Conservation (phyloP, 495 filamentous ascomycete species). For the Penicillium lividum region DNA sequence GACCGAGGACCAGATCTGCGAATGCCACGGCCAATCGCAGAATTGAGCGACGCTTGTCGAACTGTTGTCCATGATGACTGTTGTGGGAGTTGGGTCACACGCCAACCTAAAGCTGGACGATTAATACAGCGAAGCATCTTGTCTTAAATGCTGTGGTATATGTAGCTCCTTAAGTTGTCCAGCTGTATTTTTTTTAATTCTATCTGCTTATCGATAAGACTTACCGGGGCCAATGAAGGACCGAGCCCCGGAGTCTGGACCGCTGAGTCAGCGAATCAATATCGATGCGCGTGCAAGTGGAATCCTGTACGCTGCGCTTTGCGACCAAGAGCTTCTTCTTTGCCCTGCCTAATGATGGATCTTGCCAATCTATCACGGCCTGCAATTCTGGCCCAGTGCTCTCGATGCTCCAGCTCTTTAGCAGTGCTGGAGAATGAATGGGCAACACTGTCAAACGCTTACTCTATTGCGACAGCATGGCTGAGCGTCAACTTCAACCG, state of each 20-base stretch:
- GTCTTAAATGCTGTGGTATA: not conserved
- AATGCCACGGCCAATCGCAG: conserved; percentile 56
- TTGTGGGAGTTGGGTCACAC: not conserved
- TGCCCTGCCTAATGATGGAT: conserved; percentile 35
- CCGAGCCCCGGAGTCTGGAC: conserved; percentile 12
- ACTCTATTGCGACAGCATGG: conserved; percentile 45
- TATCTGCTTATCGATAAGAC: conserved; percentile 9
- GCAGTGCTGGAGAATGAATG: conserved; percentile 52
- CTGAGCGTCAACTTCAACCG: conserved; percentile 47
- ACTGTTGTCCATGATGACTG: not conserved
- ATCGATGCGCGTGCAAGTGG: not conserved
- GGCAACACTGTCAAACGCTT: conserved; percentile 45
- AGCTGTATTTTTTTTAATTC: not conserved
- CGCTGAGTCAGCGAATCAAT: conserved; percentile 23
- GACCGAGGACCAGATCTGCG: conserved; percentile 35
- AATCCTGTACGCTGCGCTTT: conserved; percentile 2
- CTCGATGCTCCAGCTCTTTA: conserved; percentile 48
- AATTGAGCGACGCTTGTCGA: conserved; percentile 50
- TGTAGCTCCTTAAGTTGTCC: not conserved
- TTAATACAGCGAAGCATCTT: conserved; percentile 3
- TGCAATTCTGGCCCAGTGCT: conserved; percentile 45
- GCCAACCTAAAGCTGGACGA: not conserved
- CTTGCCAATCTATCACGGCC: conserved; percentile 41
- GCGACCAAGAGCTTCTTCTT: conserved; percentile 6
- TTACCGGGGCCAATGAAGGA: not conserved